A percentile compares a stretch with the other conserved stretches of the same genome.
Conservation (phyloP, 257 asterid species). For the Cynanchum wilfordii region DNA sequence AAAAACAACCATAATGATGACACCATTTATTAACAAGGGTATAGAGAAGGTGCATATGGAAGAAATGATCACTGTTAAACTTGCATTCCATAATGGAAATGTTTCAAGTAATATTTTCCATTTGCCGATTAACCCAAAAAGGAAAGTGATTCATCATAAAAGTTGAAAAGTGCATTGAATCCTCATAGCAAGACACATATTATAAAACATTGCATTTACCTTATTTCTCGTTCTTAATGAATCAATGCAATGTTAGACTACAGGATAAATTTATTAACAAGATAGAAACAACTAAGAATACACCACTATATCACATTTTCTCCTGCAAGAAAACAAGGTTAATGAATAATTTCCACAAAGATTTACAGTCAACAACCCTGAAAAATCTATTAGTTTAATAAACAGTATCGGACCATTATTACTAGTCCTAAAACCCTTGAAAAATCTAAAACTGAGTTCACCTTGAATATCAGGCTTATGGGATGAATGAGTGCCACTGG, state of each 20-base stretch:
- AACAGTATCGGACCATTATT: neutral
- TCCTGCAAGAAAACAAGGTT: neutral
- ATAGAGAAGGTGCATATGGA: neutral
- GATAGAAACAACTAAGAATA: neutral
- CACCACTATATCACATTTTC: neutral
- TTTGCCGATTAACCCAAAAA: neutral
- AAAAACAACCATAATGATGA: neutral
- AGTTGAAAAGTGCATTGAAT: neutral
- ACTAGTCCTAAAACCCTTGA: neutral
- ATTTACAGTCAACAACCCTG: neutral
- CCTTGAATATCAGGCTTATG: conserved; percentile 66
- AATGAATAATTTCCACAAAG: neutral
- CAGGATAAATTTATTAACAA: neutral
- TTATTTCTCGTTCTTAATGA: neutral
- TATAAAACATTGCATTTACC: neutral
- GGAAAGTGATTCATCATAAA: neutral
- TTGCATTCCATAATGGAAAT: neutral
- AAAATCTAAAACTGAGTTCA: conserved; percentile 11
- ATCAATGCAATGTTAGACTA: neutral
- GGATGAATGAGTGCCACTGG: conserved; percentile 35
- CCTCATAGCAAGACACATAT: no score
- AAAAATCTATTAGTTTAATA: neutral
- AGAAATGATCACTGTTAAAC: neutral
- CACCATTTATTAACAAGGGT: neutral
- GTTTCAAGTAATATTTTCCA: neutral